Evolutionary conservation across 2,329 filamentous ascomycete species (phyloP).

Genomic region (Aspergillus brunneoviolaceus): DNA sequence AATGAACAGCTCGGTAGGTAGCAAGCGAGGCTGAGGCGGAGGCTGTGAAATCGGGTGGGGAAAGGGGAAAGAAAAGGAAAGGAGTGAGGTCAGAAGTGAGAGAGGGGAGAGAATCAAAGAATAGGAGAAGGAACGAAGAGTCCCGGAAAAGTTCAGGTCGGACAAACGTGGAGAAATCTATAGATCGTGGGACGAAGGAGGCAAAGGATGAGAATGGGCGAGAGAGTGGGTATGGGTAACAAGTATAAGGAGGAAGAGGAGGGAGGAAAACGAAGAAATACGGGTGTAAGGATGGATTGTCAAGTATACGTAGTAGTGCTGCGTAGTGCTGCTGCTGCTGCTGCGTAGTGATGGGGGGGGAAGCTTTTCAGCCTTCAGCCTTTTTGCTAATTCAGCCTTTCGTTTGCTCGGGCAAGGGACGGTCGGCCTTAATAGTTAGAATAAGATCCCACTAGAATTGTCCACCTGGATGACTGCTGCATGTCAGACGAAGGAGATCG

Average conservation of each 20-base stretch:
- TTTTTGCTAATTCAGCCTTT: not conserved
- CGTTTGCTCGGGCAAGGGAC: not conserved
- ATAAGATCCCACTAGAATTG: not conserved
- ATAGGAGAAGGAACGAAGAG: not conserved
- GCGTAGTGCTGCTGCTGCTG: not conserved
- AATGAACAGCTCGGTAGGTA: slow-evolving; percentile 2
- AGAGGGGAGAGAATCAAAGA: not conserved
- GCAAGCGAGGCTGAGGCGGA: slow-evolving; percentile 6
- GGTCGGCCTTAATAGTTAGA: slow-evolving; percentile 2
- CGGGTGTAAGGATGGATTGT: not conserved
- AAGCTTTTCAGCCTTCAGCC: not conserved
- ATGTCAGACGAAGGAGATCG: slow-evolving; percentile 2
- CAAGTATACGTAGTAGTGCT: not conserved
- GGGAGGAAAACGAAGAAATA: not conserved
- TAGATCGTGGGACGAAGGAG: not conserved
- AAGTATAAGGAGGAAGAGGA: not conserved
- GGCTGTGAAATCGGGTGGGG: not conserved
- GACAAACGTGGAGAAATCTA: not conserved
- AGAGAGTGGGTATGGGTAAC: not conserved
- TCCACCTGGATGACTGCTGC: not conserved
- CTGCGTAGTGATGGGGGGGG: not conserved
- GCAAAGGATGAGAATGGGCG: not conserved
- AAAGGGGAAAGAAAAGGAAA: not conserved
- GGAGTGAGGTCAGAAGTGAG: slow-evolving; percentile 4
- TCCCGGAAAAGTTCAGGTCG: not conserved